Evolutionary conservation across 305 asterid species (phyloP).

Genomic region (Fraxinus ornus): DNA sequence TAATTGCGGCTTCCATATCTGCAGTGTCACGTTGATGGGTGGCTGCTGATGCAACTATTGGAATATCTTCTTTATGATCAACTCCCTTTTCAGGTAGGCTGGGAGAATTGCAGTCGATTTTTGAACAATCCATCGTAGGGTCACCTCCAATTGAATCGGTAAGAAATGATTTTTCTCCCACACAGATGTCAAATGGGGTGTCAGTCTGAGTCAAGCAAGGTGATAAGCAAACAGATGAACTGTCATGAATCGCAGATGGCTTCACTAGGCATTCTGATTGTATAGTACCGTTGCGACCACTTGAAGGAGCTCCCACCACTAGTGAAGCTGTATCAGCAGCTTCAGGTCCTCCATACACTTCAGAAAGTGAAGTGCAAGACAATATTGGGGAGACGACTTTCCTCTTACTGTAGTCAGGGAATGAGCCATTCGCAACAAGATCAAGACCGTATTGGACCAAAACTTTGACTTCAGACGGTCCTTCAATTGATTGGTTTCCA

Average conservation of each 20-base stretch:
- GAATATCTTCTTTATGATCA: slow-evolving; percentile 33
- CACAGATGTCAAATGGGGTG: slow-evolving; percentile 2
- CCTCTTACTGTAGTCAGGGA: slow-evolving; percentile 37
- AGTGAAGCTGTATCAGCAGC: slow-evolving; percentile 7
- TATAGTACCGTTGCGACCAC: not conserved
- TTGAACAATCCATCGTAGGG: slow-evolving; percentile 22
- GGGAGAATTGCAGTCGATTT: slow-evolving; percentile 34
- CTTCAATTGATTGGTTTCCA: slow-evolving; percentile 29
- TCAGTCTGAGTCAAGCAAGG: slow-evolving; percentile 16
- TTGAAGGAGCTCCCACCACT: slow-evolving; percentile 2
- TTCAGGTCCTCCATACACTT: slow-evolving; percentile 24
- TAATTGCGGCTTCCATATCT: slow-evolving; percentile 27
- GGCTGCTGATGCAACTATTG: slow-evolving; percentile 31
- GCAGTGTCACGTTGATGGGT: slow-evolving; percentile 16
- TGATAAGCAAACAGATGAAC: slow-evolving; percentile 22
- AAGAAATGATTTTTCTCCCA: slow-evolving; percentile 11
- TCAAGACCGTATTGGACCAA: slow-evolving; percentile 30
- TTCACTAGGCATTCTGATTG: slow-evolving; percentile 15
- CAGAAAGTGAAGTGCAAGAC: slow-evolving; percentile 31
- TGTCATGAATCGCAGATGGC: not conserved
- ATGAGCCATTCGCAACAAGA: slow-evolving; percentile 30
- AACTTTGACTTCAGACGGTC: slow-evolving; percentile 29
- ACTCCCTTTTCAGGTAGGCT: slow-evolving; percentile 32
- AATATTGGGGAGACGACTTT: slow-evolving; percentile 39
- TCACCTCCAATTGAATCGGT: slow-evolving; percentile 36